phyloP scores from a whole-genome alignment of 202 grass and related monocot genomes.

The Zoysia matrella region DNA sequence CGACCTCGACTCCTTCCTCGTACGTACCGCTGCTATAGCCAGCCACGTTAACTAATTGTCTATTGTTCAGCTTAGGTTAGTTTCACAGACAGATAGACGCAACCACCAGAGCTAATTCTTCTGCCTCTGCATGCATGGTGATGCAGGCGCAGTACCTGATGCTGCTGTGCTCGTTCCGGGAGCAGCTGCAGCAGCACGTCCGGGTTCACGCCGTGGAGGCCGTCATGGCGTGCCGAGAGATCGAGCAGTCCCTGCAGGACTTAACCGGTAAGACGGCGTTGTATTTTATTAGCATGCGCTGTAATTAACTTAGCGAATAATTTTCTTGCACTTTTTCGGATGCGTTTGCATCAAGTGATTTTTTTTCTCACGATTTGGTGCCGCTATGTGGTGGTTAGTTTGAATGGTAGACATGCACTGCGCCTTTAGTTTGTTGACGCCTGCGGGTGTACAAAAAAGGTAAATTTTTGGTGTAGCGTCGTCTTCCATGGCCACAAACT shows the following conservation, averaged over 20 bases:
- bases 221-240: conserved; percentile 98
- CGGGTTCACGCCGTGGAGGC: conserved; percentile 99
- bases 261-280: conserved; percentile 70
- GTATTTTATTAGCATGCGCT: no score
- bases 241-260: conserved; percentile 94
- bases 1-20: conserved; percentile 96
- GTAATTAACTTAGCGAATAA: no score
- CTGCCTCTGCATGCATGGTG: conserved; percentile 1
- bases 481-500: conserved; percentile 15
- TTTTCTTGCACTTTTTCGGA: background rate
- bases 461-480: conserved; percentile 39
- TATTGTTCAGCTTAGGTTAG: no score
- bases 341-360: background rate
- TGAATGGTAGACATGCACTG: conserved; percentile 18
- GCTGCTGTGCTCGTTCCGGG: conserved; percentile 92
- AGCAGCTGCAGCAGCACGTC: conserved; percentile 99
- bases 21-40: conserved; percentile 27
- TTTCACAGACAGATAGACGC: no score
- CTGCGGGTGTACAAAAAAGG: conserved; percentile 17
- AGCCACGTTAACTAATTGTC: no score
- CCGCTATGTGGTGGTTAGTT: conserved; percentile 18
- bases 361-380: background rate
- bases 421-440: conserved; percentile 8
- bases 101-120: background rate
- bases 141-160: conserved; percentile 88